Evolutionary conservation across 768 basidiomycete species (phyloP).

Genomic region (Naganishia vishniacii): DNA sequence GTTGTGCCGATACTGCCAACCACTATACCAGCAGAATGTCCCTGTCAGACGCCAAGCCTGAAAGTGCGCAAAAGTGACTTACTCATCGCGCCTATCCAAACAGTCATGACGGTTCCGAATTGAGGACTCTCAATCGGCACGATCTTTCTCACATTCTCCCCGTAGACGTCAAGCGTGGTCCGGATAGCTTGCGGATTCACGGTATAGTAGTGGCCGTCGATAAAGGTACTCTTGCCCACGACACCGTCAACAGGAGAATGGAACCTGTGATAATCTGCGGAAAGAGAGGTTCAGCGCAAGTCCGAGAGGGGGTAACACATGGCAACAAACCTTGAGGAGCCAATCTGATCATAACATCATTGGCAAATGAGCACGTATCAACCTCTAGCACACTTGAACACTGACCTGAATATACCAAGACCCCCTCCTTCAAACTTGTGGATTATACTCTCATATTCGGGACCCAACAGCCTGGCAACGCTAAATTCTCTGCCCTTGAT

Average conservation of each 20-base stretch:
- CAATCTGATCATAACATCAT: slow-evolving; percentile 45
- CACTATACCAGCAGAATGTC: slow-evolving; percentile 34
- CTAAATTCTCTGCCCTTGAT: slow-evolving; percentile 95
- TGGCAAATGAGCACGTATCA: no score
- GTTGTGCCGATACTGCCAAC: slow-evolving; percentile 84
- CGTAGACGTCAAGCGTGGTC: slow-evolving; percentile 82
- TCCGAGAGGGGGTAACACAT: not conserved
- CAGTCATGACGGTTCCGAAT: slow-evolving; percentile 87
- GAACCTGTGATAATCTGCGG: slow-evolving; percentile 82
- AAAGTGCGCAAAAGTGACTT: slow-evolving; percentile 21
- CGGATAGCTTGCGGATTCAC: slow-evolving; percentile 97
- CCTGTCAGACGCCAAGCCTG: not conserved
- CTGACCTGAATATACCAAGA: slow-evolving; percentile 71
- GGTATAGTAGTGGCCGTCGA: slow-evolving; percentile 90
- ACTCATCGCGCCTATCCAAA: slow-evolving; percentile 53
- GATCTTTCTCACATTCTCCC: slow-evolving; percentile 87
- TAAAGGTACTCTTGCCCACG: slow-evolving; percentile 74
- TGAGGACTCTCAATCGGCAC: slow-evolving; percentile 83
- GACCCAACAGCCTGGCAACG: slow-evolving; percentile 70
- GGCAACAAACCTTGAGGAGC: slow-evolving; percentile 57
- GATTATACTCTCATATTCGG: slow-evolving; percentile 63
- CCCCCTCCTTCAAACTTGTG: slow-evolving; percentile 73
- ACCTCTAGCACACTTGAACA: no score
- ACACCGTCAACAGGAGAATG: slow-evolving; percentile 49
- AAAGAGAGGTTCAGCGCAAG: not conserved